Conservation (phyloP, 805 yeast genomes). For the Pachysolen tannophilus region DNA sequence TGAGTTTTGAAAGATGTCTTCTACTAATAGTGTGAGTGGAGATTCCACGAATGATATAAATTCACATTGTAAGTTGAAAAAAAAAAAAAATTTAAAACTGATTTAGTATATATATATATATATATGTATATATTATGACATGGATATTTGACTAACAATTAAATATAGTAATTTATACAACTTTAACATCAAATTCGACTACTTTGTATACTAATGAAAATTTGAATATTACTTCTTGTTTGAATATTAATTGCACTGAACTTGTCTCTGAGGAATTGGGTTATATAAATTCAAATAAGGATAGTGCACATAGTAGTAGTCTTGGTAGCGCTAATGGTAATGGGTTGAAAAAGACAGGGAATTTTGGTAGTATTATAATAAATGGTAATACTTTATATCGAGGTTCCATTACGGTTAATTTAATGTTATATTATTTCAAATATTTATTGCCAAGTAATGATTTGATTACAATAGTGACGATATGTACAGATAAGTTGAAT, state of each 20-base stretch:
- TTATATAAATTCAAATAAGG: constrained; percentile 36
- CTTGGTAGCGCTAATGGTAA: constrained; percentile 12
- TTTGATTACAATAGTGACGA: constrained; percentile 41
- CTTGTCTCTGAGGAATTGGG: constrained; percentile 47
- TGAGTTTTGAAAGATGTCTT: too few relatives aligned
- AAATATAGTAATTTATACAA: constrained; percentile 33
- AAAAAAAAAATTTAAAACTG: too few relatives aligned
- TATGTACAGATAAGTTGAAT: constrained; percentile 36
- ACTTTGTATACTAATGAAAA: constrained; percentile 54
- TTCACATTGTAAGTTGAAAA: too few relatives aligned
- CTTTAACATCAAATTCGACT: constrained; percentile 47
- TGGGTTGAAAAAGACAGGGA: constrained; percentile 7
- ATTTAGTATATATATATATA: too few relatives aligned
- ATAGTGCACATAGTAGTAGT: constrained; percentile 23
- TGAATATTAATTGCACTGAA: constrained; percentile 44
- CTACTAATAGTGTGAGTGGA: too few relatives aligned
- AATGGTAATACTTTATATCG: constrained; percentile 19
- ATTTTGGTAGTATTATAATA: constrained; percentile 27
- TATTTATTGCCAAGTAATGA: constrained; percentile 34
- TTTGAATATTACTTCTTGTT: constrained; percentile 28
- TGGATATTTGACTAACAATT: neutral
- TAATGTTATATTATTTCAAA: constrained; percentile 41
- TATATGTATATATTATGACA: too few relatives aligned
- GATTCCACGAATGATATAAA: too few relatives aligned
- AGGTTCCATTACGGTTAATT: constrained; percentile 14